Base-by-base conservation (phyloP, 2,329 filamentous ascomycete species). In the Fusarium sp. region DNA sequence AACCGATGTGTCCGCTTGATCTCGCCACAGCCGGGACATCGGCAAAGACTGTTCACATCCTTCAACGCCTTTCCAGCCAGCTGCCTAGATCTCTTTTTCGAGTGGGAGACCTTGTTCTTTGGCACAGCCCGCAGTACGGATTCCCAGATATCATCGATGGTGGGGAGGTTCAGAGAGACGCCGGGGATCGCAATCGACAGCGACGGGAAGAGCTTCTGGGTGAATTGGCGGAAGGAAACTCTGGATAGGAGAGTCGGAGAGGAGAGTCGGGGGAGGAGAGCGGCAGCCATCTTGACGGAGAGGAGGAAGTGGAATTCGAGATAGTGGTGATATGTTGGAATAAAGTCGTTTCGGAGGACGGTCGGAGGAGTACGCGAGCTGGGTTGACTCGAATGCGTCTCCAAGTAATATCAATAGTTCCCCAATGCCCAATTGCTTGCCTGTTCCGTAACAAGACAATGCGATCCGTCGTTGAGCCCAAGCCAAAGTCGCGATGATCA, bases 51-150 rank as follows among this genome's bases (percentile, higher is more conserved):
- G 69, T 91, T 96, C 62, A 97, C 89, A 78, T 99, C 96, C 82
- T 97, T 92, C 74, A 99, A 81, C 46, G 90, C 95, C 83, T 99
- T 99, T 76, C 96, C 96, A 23, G 94, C 95, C 90, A 98, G 91
- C 78, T 97, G 93, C 75, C 96, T 89, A 77, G 93, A 90, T 74
- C 96, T 88, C 86, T 93, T 97, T 84, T 96, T 97, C 84, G 93
- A 93, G 80, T 99, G 93, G 42, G 95, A 97, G 33, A 93, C 96
- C 87, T 98, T 99, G 84, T 97, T 98, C 87, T 99, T 99, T 5
- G 96, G 96, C 14, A 98, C 96, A 1, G 96, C 96, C 71, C 90
- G 90, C 72, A 99, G 85, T 49, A 99, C 87, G 6, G 92, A 93
- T 73, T 97, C 95, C 95, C 95, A 98, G 75, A 99, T 89, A 68